A percentile compares a stretch with the other conserved stretches of the same genome.
These are phyloP conservation scores for Trichosporon ovoides DNA, from an alignment of 1,284 basidiomycete species.

Conservation along the genomic window DNA sequence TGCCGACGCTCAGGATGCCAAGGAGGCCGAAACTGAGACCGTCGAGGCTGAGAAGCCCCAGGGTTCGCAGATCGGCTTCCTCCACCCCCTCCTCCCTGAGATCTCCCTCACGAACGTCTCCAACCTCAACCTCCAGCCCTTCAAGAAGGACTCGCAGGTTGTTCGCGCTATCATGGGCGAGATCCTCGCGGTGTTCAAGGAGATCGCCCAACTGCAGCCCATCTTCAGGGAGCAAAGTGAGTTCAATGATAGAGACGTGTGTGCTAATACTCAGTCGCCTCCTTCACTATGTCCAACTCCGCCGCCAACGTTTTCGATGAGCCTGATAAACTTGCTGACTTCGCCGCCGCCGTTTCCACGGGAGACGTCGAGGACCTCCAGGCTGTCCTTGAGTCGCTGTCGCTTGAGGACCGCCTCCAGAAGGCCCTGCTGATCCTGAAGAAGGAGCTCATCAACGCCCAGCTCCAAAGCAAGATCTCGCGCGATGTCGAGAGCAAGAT, in stretches of 20 bases:
- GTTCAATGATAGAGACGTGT: too few relatives aligned
- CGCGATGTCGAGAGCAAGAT: constrained; percentile 95
- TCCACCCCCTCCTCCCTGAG: constrained; percentile 66
- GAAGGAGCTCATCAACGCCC: constrained; percentile 97
- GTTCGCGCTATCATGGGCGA: constrained; percentile 94
- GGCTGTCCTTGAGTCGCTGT: constrained; percentile 81
- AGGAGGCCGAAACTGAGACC: constrained; percentile 8
- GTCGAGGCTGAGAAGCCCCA: constrained; percentile 3
- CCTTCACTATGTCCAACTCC: constrained; percentile 91
- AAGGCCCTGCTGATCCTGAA: constrained; percentile 90
- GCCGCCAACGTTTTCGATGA: constrained; percentile 98
- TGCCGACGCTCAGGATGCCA: constrained; percentile 23
- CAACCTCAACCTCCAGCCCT: constrained; percentile 74
- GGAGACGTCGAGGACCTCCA: constrained; percentile 87
- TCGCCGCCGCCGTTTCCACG: constrained; percentile 90
- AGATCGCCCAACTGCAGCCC: constrained; percentile 94
- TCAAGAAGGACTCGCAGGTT: constrained; percentile 89
- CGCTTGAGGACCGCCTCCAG: constrained; percentile 81
- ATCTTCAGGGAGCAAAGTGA: constrained; percentile 90
- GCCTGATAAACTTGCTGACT: constrained; percentile 96
- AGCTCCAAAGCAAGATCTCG: constrained; percentile 89
- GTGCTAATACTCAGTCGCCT: too few relatives aligned
- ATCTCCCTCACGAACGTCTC: constrained; percentile 88
- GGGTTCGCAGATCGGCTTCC: constrained; percentile 59
- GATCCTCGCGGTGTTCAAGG: constrained; percentile 96